Percentiles rank a stretch among this genome's conserved stretches.
Conservation (phyloP, 2,329 filamentous ascomycete genomes). For the Neonectria hederae region DNA sequence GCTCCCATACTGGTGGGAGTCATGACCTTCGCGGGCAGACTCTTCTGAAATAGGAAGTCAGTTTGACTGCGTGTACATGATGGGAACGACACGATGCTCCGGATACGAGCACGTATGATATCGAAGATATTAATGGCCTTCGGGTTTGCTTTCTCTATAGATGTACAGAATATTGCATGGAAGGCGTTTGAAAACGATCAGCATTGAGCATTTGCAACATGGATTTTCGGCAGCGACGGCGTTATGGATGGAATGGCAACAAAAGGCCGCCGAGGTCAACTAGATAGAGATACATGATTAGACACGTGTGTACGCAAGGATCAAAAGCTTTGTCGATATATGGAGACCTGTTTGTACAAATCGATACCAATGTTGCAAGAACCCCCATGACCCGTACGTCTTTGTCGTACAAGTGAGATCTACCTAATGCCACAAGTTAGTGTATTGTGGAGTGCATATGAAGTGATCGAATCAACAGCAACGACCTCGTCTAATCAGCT, state of each 20-base stretch:
- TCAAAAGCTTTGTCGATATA: neutral
- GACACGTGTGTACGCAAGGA: neutral
- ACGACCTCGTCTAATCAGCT: neutral
- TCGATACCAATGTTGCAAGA: neutral
- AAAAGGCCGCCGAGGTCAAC: neutral
- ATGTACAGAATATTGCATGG: slow-evolving; percentile 6
- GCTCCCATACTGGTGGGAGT: slow-evolving; percentile 41
- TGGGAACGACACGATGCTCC: slow-evolving; percentile 4
- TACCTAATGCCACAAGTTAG: no score
- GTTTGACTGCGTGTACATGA: slow-evolving; percentile 23
- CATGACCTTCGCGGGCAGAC: slow-evolving; percentile 36
- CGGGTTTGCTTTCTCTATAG: neutral
- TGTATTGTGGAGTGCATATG: no score
- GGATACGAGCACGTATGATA: slow-evolving; percentile 2
- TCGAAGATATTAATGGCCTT: neutral
- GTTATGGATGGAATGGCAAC: slow-evolving; percentile 6
- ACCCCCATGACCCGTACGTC: neutral
- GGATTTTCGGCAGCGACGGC: slow-evolving; percentile 8
- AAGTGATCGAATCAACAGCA: neutral
- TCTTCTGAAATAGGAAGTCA: slow-evolving; percentile 28
- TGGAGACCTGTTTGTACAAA: neutral
- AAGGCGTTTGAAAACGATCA: slow-evolving; percentile 2
- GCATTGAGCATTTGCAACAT: neutral
- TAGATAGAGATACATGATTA: slow-evolving; percentile 3
- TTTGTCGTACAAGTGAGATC: neutral